Base-by-base conservation (phyloP, 2,329 filamentous ascomycete species). In the Gaeumannomyces tritici region DNA sequence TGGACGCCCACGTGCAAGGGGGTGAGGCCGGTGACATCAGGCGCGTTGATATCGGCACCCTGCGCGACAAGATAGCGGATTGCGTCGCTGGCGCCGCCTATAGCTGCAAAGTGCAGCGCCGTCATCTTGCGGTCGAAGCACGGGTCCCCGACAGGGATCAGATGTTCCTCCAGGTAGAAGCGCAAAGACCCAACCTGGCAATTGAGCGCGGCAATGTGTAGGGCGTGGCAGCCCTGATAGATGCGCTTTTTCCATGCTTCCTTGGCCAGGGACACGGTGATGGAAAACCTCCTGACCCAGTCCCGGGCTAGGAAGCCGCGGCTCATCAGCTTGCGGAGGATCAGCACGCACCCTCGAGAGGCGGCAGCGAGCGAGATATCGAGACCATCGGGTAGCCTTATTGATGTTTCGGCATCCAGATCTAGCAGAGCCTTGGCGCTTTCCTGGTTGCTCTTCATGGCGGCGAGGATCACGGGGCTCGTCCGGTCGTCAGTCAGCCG, bases 11-110 rank as follows among this genome's bases (percentile, higher is more conserved):
- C 13, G n/a, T 62, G 61, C 26, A 62, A 21, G 2, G 61, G 61
- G 9, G 55, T 59, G 15, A 42, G 21, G 7, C 61, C 61, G 3
- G 9, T 27, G 15, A 13, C 33, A 24, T 58, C 56, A 3, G 18
- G 31, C 6, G 61, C 61, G 28, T 62, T 59, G 35, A 62, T 26
- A 42, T 62, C 47, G 11, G 61, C 61, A 4, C 59, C 62, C 69
- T 68, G 4, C 67, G 64, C 8, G 67, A 42, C 1, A 1, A 61
- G 51, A 27, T 26, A 35, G 13, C 29, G 21, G n/a, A 61, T 24
- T 13, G 21, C 31, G 29, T 62, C 60, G 33, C 12, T 57, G 15
- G 27, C 29, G 12, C 54, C 51, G 12, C 60, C 54, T 8, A 31
- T 26, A 18, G 47, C 54, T 3, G 60, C 60, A 21, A 61, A 55